These are phyloP conservation scores for Ceratopteris richardii DNA, from an alignment of 75 land plant genomes.

Conservation along the genomic window DNA sequence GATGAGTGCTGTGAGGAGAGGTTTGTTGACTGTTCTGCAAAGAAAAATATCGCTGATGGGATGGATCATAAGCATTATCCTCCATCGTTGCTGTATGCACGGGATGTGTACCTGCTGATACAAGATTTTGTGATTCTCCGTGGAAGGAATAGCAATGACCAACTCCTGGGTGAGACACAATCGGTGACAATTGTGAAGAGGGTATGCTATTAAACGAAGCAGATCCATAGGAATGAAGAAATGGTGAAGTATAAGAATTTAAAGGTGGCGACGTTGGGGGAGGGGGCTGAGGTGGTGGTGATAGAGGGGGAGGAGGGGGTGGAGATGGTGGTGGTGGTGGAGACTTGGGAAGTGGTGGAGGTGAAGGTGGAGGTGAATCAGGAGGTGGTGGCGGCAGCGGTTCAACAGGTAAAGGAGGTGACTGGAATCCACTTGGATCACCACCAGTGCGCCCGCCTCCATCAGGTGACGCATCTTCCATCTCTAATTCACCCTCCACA, in stretches of 20 bases:
- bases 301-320: slow-evolving; percentile 24
- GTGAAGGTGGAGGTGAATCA: slow-evolving; percentile 36
- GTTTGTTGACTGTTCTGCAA: not conserved
- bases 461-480: slow-evolving; percentile 89
- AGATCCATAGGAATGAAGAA: slow-evolving; percentile 1
- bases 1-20: not conserved
- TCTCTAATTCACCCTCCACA: slow-evolving; percentile 94
- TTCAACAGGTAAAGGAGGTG: slow-evolving; percentile 38
- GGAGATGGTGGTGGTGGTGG: slow-evolving; percentile 27
- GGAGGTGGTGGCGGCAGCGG: slow-evolving; percentile 54
- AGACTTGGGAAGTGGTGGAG: slow-evolving; percentile 39
- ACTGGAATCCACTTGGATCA: slow-evolving; percentile 10
- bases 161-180: not conserved
- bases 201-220: not conserved
- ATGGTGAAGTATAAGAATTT: not conserved
- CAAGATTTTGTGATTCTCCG: not conserved
- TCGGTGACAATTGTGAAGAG: not conserved
- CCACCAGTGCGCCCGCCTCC: slow-evolving; percentile 32
- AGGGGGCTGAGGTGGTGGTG: slow-evolving; percentile 22
- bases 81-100: not conserved
- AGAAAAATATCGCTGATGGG: not conserved
- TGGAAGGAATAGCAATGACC: not conserved
- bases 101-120: not conserved
- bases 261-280: slow-evolving; percentile 29
- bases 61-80: not conserved